Evolutionary conservation across 306 rosid genomes (phyloP).

Genomic region (Alnus rubra): DNA sequence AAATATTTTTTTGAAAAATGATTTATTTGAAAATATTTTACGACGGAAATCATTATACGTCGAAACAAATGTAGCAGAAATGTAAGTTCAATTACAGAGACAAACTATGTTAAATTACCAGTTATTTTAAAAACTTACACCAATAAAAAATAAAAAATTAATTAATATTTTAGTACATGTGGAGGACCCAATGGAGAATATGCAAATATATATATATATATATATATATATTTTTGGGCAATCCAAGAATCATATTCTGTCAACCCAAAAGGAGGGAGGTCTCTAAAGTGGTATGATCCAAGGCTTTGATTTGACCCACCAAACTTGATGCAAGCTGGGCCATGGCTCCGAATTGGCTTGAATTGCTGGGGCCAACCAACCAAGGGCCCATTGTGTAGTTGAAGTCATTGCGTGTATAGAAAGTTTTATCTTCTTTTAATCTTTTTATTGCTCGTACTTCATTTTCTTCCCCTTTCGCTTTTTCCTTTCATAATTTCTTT

Average conservation of each 20-base stretch:
- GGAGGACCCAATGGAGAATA: no score
- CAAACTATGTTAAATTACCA: no score
- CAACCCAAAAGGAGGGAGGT: background rate
- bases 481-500: no score
- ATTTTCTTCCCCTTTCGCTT: background rate
- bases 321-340: conserved; percentile 19
- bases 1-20: no score
- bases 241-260: background rate
- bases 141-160: no score
- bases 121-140: no score
- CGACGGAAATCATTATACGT: no score
- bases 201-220: background rate
- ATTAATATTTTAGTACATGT: no score
- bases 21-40: no score
- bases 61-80: no score
- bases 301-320: conserved; percentile 24
- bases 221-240: background rate
- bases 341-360: background rate
- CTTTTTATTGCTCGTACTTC: background rate
- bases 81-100: no score
- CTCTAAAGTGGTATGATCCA: background rate
- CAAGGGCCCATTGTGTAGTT: background rate
- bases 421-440: background rate
- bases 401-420: background rate
- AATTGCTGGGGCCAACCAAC: background rate